A percentile compares a stretch with the other conserved stretches of the same genome.
Conservation (phyloP, 345 rosid genomes). For the Dimocarpus longan region DNA sequence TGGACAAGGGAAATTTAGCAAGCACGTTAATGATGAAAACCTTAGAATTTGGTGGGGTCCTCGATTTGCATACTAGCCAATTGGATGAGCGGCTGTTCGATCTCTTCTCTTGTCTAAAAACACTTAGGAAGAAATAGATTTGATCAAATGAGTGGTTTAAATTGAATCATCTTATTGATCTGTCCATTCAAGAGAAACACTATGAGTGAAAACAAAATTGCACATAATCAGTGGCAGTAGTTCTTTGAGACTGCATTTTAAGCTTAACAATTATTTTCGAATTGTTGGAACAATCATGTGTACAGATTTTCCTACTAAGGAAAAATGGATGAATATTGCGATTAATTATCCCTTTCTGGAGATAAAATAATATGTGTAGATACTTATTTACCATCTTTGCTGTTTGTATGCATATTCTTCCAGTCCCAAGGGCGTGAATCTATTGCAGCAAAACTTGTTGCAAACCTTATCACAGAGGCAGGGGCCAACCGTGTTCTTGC, state of each 20-base stretch:
- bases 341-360: background rate
- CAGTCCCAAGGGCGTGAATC: conserved; percentile 99
- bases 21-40: background rate
- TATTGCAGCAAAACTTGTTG: conserved; percentile 96
- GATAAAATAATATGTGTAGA: background rate
- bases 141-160: background rate
- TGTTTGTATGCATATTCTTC: conserved; percentile 19
- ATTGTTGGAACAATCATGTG: background rate
- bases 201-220: background rate
- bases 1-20: background rate
- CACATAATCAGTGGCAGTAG: background rate
- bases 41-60: background rate
- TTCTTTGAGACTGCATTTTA: conserved; percentile 2
- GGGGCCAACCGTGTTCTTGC: conserved; percentile 97
- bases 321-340: background rate
- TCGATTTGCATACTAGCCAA: background rate
- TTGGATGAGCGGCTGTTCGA: background rate
- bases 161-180: background rate
- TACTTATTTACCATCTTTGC: background rate
- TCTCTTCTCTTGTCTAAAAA: background rate
- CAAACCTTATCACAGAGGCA: conserved; percentile 93
- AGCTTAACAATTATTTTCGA: conserved; percentile 12
- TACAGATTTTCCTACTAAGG: background rate
- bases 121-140: background rate
- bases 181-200: background rate